Evolutionary conservation across 2,329 filamentous ascomycete species (phyloP).

Genomic region (Colletotrichum destructivum): DNA sequence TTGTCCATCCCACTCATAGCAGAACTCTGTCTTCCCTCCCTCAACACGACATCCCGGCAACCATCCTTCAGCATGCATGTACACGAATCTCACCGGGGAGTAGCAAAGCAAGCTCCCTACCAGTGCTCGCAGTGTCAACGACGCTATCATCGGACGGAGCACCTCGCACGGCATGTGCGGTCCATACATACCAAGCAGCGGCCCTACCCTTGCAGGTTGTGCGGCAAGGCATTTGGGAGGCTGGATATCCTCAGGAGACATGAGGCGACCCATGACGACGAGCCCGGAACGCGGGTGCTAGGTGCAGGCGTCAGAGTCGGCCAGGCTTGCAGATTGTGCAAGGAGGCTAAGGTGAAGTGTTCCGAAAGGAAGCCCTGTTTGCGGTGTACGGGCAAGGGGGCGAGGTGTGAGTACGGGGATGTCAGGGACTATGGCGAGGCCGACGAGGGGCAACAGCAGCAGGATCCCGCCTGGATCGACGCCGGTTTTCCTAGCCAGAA

Average conservation of each 20-base stretch:
- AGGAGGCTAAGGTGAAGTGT: slow-evolving; percentile 17
- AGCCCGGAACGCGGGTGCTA: too few species aligned
- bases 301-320: not conserved
- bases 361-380: slow-evolving; percentile 20
- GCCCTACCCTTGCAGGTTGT: slow-evolving; percentile 4
- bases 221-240: slow-evolving; percentile 22
- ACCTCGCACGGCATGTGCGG: slow-evolving; percentile 18
- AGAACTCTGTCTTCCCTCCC: not conserved
- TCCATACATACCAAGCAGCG: slow-evolving; percentile 25
- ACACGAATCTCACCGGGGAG: not conserved
- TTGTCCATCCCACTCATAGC: not conserved
- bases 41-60: not conserved
- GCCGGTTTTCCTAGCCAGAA: not conserved
- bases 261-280: not conserved
- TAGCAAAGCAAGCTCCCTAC: not conserved
- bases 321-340: slow-evolving; percentile 1
- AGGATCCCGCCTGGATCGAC: not conserved
- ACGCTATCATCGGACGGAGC: slow-evolving; percentile 19
- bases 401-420: not conserved
- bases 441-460: not conserved
- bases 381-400: not conserved
- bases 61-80: not conserved
- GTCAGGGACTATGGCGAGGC: not conserved
- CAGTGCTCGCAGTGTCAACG: slow-evolving; percentile 23
- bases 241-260: slow-evolving; percentile 21